phyloP scores from a whole-genome alignment of 208 protist genomes.

The Tetramitus jugosus region DNA sequence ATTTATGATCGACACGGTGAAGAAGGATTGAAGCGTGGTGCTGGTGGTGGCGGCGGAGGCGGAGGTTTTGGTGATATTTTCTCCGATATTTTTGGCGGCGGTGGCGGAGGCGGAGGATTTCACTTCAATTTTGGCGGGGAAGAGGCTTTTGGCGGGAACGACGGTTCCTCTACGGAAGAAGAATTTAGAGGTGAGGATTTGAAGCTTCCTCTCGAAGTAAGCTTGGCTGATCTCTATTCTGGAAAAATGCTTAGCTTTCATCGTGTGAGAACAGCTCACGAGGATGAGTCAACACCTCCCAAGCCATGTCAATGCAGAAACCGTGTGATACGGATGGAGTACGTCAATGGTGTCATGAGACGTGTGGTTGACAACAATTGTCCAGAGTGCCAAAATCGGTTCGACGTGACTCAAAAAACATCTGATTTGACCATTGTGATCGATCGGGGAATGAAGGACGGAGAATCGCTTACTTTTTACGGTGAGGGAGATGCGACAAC shows the following conservation, averaged over 20 bases:
- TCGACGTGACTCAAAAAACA: constrained; percentile 49
- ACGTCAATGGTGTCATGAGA: neutral
- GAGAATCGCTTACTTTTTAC: constrained; percentile 57
- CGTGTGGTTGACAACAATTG: constrained; percentile 4
- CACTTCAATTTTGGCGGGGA: constrained; percentile 3
- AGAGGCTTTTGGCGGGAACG: neutral
- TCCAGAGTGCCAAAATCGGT: constrained; percentile 12
- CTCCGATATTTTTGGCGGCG: neutral
- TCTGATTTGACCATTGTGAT: constrained; percentile 62
- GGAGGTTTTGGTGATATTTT: neutral
- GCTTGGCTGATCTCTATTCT: constrained; percentile 1
- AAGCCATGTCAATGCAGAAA: neutral
- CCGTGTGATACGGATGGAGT: neutral
- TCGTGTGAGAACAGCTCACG: neutral
- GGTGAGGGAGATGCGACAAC: constrained; percentile 59
- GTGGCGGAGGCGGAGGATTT: neutral
- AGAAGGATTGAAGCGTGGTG: constrained; percentile 41
- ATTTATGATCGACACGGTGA: constrained; percentile 68
- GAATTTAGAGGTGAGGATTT: constrained; percentile 12
- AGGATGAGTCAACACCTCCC: neutral
- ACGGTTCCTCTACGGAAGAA: neutral
- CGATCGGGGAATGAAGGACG: constrained; percentile 62
- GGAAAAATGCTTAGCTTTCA: neutral
- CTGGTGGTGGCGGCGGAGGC: neutral
- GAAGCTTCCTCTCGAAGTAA: constrained; percentile 3